Evolutionary conservation across 768 basidiomycete genomes (phyloP), one percentile per base, ranked within the genome.

Genomic region (Lentinula raphanica): DNA sequence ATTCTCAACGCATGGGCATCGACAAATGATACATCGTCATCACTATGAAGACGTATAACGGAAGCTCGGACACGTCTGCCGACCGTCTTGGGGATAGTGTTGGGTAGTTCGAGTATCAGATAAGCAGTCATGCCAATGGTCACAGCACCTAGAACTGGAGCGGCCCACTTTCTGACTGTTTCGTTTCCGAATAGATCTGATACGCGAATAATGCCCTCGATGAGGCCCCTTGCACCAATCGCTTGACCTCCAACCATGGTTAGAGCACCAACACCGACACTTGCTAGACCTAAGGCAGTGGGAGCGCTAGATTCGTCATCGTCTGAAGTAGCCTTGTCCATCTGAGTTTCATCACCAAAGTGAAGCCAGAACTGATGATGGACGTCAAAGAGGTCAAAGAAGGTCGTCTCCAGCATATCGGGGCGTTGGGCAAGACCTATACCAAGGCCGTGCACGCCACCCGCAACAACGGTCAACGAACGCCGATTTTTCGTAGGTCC

Each of bases 171-270:
- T 65, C 92, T 83, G 5, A 89, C 79, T 2, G 79, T 77, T 68
- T 92, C 91, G 70, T 92, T 90, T 56, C 85, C 86, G 58, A 96
- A 76, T 15, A 97, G 67, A 61, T 98, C 91, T 3, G 83, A 79
- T 49, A 96, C 64, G 38, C 88, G 85, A 29, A 92, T 77, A 59
- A 87, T 67, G 56, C 89, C 87, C 63, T 96, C 94, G 63, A 98
- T 78, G 53, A 95, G 68, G 17, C 84, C 81, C 5, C 89, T 83
- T 0, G 84, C 76, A 21, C 93, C 92, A 27, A 96, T 69, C 2
- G 86, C 82, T 68, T 92, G 88, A 51, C 91, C 88, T 51, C 93
- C 90, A 50, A 94, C 84, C 82, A 98, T 88, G 6, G 93, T 93
- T 65, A 97, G 73, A 2, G 92, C 92, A 54, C 95, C 91, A 21